Evolutionary conservation across 352 stramenopile species (phyloP).

Genomic region (Globisporangium takayamanum): DNA sequence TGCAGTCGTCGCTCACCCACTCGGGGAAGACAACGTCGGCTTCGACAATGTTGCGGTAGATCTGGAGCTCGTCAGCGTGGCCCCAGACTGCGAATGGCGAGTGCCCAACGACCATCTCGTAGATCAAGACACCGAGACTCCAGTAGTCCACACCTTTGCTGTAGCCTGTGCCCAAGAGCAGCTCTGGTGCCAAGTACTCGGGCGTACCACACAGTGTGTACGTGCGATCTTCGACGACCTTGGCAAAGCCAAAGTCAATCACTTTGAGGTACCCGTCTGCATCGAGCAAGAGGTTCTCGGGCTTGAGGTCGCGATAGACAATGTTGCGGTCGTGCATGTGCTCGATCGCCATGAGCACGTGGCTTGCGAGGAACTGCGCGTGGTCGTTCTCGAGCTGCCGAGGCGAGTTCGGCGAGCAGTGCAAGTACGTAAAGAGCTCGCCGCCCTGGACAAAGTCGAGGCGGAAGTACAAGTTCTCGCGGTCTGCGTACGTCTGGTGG

Average conservation of each 20-base stretch:
- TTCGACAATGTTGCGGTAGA: constrained; percentile 93
- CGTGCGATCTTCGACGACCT: constrained; percentile 86
- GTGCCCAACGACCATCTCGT: constrained; percentile 89
- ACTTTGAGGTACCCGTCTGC: constrained; percentile 89
- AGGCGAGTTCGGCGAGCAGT: constrained; percentile 61
- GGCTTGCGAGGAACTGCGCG: constrained; percentile 54
- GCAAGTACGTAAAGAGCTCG: constrained; percentile 90
- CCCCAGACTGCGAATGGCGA: constrained; percentile 89
- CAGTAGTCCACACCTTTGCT: constrained; percentile 91
- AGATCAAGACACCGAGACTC: constrained; percentile 88
- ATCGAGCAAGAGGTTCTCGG: constrained; percentile 91
- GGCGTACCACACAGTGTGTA: constrained; percentile 92
- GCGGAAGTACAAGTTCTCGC: constrained; percentile 84
- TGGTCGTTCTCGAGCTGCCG: constrained; percentile 52
- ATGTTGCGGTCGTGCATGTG: constrained; percentile 91
- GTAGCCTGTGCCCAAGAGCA: constrained; percentile 89
- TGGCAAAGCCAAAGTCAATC: constrained; percentile 92
- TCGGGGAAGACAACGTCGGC: constrained; percentile 88
- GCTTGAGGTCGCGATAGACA: constrained; percentile 92
- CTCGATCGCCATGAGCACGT: constrained; percentile 72
- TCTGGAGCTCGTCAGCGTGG: constrained; percentile 89
- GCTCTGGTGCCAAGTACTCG: constrained; percentile 92
- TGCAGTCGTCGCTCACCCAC: constrained; percentile 87
- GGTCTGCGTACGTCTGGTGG: constrained; percentile 86
- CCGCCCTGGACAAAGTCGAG: constrained; percentile 91